Conservation (phyloP, 2,329 filamentous ascomycete genomes). For the Didymella arachidicola region DNA sequence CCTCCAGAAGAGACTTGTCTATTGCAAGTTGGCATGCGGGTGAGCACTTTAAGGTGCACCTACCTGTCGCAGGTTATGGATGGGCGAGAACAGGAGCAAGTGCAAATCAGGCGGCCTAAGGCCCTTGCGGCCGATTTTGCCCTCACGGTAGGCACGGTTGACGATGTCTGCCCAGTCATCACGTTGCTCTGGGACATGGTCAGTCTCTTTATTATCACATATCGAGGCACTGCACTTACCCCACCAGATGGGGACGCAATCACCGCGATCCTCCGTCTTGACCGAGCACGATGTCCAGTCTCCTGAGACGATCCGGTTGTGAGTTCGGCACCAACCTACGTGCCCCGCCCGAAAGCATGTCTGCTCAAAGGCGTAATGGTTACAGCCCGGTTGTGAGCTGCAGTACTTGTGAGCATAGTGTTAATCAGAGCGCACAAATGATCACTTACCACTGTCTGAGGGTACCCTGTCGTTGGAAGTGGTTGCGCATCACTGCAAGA, state of each 20-base stretch:
- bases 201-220: not conserved
- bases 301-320: conserved; percentile 10
- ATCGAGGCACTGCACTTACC: not conserved
- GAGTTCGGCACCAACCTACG: conserved; percentile 8
- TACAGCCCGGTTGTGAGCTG: conserved; percentile 1
- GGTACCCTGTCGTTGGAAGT: not conserved
- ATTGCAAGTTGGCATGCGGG: not conserved
- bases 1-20: not conserved
- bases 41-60: not conserved
- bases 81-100: not conserved
- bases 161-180: conserved; percentile 4
- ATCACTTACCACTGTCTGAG: conserved; percentile 7
- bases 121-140: not conserved
- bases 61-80: not conserved
- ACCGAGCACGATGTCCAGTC: conserved; percentile 4
- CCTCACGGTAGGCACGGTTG: not conserved
- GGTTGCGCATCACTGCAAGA: not conserved
- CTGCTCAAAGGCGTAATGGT: conserved; percentile 3
- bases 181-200: not conserved
- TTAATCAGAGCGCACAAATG: too few relatives aligned
- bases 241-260: conserved; percentile 8
- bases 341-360: conserved; percentile 9
- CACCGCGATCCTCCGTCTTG: not conserved
- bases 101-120: not conserved
- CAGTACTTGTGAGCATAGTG: not conserved